A percentile compares a stretch with the other conserved stretches of the same genome.
These are phyloP conservation scores for Coniferiporia weirii DNA, from an alignment of 1,284 basidiomycete genomes.

Conservation along the genomic window DNA sequence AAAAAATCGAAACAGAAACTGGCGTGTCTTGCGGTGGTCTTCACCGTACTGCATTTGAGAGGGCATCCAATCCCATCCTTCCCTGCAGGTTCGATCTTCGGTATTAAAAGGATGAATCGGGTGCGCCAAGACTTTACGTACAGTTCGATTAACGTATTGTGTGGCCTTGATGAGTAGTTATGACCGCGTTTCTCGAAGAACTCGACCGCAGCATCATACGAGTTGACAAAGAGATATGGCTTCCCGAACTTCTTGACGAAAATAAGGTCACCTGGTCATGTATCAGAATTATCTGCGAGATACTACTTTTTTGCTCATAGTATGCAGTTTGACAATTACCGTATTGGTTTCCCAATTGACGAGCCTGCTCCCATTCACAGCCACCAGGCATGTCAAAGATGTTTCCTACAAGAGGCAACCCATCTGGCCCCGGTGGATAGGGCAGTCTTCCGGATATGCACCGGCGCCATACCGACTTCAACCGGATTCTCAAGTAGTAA, in stretches of 20 bases:
- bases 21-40: slow-evolving; percentile 22
- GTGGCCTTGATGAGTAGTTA: slow-evolving; percentile 17
- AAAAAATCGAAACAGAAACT: slow-evolving; percentile 23
- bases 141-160: background rate
- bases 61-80: slow-evolving; percentile 9
- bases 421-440: background rate
- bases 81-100: background rate
- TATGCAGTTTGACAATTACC: too few relatives aligned
- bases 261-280: background rate
- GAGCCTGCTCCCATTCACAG: background rate
- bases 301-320: too few relatives aligned
- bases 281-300: too few relatives aligned
- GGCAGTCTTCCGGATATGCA: too few relatives aligned
- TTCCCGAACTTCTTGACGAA: background rate
- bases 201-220: slow-evolving; percentile 21
- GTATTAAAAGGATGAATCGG: too few relatives aligned
- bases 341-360: background rate
- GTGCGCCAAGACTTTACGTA: background rate
- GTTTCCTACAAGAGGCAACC: background rate
- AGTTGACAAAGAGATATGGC: slow-evolving; percentile 21
- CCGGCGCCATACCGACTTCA: too few relatives aligned
- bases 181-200: slow-evolving; percentile 23
- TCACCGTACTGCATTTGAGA: slow-evolving; percentile 23
- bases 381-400: background rate
- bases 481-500: too few relatives aligned